Evolutionary conservation across 2,329 filamentous ascomycete genomes (phyloP).

Genomic region (Fusarium graminum): DNA sequence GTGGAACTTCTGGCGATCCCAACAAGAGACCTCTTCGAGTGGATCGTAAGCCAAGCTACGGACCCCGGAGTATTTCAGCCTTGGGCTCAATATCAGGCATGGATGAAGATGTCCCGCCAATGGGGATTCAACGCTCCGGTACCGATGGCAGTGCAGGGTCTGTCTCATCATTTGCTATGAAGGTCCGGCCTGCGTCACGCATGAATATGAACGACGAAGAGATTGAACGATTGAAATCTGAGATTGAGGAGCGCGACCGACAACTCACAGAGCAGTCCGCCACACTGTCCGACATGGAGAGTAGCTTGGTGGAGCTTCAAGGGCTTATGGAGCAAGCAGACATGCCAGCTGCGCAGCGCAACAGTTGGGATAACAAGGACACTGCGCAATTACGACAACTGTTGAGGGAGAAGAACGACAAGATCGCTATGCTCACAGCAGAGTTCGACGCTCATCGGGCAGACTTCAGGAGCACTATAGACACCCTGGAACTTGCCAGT

Average conservation of each 20-base stretch:
- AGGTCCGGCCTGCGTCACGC: slow-evolving; percentile 66
- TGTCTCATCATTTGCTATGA: slow-evolving; percentile 66
- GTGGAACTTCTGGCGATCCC: slow-evolving; percentile 71
- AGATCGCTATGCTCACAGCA: slow-evolving; percentile 89
- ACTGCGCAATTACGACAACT: slow-evolving; percentile 81
- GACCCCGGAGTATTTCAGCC: slow-evolving; percentile 71
- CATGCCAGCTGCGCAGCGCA: slow-evolving; percentile 57
- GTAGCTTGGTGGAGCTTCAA: slow-evolving; percentile 82
- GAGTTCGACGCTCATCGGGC: slow-evolving; percentile 96
- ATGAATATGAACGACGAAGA: slow-evolving; percentile 75
- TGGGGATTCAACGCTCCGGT: slow-evolving; percentile 64
- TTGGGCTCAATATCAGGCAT: slow-evolving; percentile 65
- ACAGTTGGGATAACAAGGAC: slow-evolving; percentile 76
- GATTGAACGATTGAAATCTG: slow-evolving; percentile 76
- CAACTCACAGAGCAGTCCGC: slow-evolving; percentile 90
- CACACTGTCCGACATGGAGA: slow-evolving; percentile 90
- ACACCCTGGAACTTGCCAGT: slow-evolving; percentile 94
- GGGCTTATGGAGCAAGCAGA: slow-evolving; percentile 73
- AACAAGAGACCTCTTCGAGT: slow-evolving; percentile 65
- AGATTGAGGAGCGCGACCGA: slow-evolving; percentile 85
- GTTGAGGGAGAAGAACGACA: slow-evolving; percentile 95
- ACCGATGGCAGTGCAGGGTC: slow-evolving; percentile 68
- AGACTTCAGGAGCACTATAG: slow-evolving; percentile 96
- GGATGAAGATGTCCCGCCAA: slow-evolving; percentile 70
- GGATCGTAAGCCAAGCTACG: slow-evolving; percentile 65